Conservation (phyloP, 139 green algal genomes). For the Tetradesmus lagerheimii region DNA sequence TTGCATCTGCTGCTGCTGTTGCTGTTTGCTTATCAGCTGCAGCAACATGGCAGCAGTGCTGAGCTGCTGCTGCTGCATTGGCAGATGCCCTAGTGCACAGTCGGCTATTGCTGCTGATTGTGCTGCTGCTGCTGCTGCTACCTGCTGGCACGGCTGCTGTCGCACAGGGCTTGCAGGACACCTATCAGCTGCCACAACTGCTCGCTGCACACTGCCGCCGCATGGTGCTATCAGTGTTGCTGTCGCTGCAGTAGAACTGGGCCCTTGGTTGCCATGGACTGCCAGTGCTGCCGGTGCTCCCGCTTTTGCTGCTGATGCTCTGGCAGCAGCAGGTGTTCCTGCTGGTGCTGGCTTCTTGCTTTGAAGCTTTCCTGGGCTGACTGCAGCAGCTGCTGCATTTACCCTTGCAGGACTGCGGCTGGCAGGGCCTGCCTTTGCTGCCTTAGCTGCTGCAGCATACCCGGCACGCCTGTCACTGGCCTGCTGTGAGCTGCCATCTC, state of each 20-base stretch:
- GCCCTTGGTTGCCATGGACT: not conserved
- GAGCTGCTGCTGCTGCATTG: not conserved
- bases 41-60: not conserved
- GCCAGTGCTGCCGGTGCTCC: no score
- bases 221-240: not conserved
- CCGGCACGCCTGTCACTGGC: not conserved
- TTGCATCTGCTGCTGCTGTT: conserved; percentile 6
- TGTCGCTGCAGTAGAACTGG: not conserved
- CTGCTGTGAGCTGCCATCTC: not conserved
- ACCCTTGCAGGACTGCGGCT: not conserved
- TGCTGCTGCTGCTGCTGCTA: not conserved
- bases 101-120: not conserved
- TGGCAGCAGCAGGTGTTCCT: not conserved
- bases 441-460: not conserved
- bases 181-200: not conserved
- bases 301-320: not conserved
- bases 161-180: not conserved
- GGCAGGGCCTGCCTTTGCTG: not conserved
- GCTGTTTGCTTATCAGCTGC: not conserved
- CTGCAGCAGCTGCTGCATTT: not conserved
- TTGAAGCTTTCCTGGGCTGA: not conserved
- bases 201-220: not conserved
- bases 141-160: not conserved
- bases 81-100: not conserved
- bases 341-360: not conserved